Conservation (phyloP, 495 filamentous ascomycete species). For the Mytilinidion resinicola region DNA sequence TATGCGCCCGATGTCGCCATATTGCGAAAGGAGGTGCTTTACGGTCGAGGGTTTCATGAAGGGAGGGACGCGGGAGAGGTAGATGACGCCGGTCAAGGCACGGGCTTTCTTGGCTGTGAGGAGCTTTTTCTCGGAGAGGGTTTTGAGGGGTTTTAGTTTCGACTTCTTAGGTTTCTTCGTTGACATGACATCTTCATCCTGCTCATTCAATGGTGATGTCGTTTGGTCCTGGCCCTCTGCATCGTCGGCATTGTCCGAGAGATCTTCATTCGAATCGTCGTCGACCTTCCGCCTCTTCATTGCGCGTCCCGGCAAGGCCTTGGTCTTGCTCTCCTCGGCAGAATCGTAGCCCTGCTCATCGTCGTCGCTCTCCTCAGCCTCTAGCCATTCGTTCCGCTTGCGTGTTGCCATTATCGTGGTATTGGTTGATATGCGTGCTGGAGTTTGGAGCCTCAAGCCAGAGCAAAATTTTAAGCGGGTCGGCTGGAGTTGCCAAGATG, state of each 20-base stretch:
- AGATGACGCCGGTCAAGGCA: slow-evolving; percentile 72
- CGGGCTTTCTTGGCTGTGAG: slow-evolving; percentile 38
- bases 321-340: slow-evolving; percentile 61
- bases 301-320: slow-evolving; percentile 30
- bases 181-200: background rate
- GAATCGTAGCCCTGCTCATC: slow-evolving; percentile 60
- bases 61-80: slow-evolving; percentile 84
- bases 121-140: slow-evolving; percentile 17
- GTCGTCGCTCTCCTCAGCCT: slow-evolving; percentile 57
- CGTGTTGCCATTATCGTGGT: slow-evolving; percentile 51
- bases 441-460: too few species aligned
- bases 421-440: too few species aligned
- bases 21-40: slow-evolving; percentile 65
- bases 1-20: slow-evolving; percentile 74
- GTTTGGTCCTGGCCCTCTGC: slow-evolving; percentile 7
- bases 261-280: slow-evolving; percentile 33
- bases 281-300: slow-evolving; percentile 62
- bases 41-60: slow-evolving; percentile 89
- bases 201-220: slow-evolving; percentile 5
- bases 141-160: slow-evolving; percentile 29
- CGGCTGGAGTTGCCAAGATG: too few species aligned
- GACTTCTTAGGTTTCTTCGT: background rate
- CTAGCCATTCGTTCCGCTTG: slow-evolving; percentile 71
- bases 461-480: too few species aligned
- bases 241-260: slow-evolving; percentile 18